Evolutionary conservation across 164 flowering plant species (phyloP).

Genomic region (Nymphaea thermarum): DNA sequence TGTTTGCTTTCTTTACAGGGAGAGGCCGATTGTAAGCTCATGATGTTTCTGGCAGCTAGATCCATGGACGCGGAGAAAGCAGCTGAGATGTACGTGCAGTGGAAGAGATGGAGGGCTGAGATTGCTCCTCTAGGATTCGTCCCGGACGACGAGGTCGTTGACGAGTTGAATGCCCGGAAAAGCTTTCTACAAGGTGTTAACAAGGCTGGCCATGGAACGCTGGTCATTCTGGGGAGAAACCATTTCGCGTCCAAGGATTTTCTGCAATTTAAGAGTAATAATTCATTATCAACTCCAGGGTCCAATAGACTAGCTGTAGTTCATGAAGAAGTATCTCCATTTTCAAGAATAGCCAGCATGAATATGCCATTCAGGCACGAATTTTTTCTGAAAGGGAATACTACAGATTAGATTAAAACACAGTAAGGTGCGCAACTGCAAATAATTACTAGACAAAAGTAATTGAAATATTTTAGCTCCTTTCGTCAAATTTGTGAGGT

Average conservation of each 20-base stretch:
- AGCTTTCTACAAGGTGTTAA: conserved; percentile 47
- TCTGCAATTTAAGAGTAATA: too few relatives aligned
- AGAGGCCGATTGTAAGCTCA: conserved; percentile 39
- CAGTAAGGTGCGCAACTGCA: too few relatives aligned
- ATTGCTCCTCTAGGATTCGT: conserved; percentile 51
- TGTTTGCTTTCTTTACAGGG: conserved; percentile 13
- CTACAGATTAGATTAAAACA: too few relatives aligned
- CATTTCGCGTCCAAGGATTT: conserved; percentile 15
- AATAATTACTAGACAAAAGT: too few relatives aligned
- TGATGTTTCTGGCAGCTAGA: conserved; percentile 73
- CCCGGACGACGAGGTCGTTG: conserved; percentile 46
- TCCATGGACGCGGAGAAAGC: conserved; percentile 76
- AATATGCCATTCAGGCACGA: too few relatives aligned
- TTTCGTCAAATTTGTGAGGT: too few relatives aligned
- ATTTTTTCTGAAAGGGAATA: too few relatives aligned
- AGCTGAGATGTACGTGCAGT: conserved; percentile 74
- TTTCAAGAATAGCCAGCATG: too few relatives aligned
- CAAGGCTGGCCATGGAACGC: conserved; percentile 29
- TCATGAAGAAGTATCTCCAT: too few relatives aligned
- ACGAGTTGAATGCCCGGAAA: conserved; percentile 42
- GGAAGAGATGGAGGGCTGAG: conserved; percentile 70
- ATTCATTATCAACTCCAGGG: too few relatives aligned
- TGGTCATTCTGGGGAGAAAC: conserved; percentile 36
- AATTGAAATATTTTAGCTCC: too few relatives aligned
- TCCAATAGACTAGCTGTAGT: too few relatives aligned